A percentile compares a stretch with the other conserved stretches of the same genome.
Conservation (phyloP, 2,329 filamentous ascomycete species). For the Alternaria sp. region DNA sequence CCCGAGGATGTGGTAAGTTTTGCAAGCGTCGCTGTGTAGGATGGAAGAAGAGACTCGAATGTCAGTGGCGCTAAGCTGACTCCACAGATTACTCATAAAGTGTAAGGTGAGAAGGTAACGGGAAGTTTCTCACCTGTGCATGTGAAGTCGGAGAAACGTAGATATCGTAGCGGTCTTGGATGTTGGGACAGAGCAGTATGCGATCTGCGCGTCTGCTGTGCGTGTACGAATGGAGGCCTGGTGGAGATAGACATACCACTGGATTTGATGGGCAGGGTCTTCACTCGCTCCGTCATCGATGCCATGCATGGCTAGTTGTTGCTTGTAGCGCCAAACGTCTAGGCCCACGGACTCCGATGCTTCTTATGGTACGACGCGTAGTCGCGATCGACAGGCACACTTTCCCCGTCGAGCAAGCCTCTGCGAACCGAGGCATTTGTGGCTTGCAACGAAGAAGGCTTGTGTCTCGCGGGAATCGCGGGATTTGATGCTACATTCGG, state of each 20-base stretch:
- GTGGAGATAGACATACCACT: neutral
- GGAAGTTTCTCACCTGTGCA: neutral
- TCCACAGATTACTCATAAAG: neutral
- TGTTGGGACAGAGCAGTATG: neutral
- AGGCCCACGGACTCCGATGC: neutral
- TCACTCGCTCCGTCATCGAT: neutral
- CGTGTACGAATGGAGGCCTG: neutral
- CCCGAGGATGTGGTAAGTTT: conserved; percentile 1
- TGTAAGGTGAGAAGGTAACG: neutral
- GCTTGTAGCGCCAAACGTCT: neutral
- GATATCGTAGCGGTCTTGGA: neutral
- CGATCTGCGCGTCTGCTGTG: neutral
- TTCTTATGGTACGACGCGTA: neutral
- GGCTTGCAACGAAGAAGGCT: conserved; percentile 3
- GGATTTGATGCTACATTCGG: neutral
- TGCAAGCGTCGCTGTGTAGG: neutral
- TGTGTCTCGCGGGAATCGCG: neutral
- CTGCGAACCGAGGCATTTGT: neutral
- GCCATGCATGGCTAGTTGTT: neutral
- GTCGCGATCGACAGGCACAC: conserved; percentile 8
- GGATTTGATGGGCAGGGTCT: neutral
- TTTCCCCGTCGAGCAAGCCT: neutral
- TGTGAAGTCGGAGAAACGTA: neutral
- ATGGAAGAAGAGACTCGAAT: neutral
- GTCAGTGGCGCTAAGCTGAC: neutral